A percentile compares a stretch with the other conserved stretches of the same genome.
Evolutionary conservation across 768 basidiomycete genomes (phyloP).

Genomic region (Kwoniella heveanensis): DNA sequence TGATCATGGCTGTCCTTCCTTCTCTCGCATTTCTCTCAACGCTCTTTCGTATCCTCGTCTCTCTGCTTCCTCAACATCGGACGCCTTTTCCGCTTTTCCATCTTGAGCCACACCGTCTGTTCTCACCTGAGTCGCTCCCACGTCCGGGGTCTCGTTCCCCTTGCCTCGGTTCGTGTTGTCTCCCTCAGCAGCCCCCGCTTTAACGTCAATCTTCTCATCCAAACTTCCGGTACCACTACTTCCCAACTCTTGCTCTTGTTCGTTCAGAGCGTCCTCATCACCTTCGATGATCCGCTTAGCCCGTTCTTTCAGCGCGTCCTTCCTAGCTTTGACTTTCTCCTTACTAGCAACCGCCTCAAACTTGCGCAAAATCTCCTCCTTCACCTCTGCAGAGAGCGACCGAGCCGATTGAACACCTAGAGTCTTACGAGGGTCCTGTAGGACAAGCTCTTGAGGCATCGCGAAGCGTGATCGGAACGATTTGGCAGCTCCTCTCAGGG

Average conservation of each 20-base stretch:
- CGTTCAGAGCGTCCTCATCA: constrained; percentile 24
- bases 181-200: not conserved
- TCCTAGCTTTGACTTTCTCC: constrained; percentile 20
- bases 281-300: constrained; percentile 26
- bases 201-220: constrained; percentile 16
- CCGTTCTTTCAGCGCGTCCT: constrained; percentile 17
- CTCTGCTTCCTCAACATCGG: constrained; percentile 32
- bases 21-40: constrained; percentile 24
- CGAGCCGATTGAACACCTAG: constrained; percentile 9
- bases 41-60: constrained; percentile 42
- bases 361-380: constrained; percentile 10
- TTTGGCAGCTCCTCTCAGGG: constrained; percentile 39
- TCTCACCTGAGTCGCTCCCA: not conserved
- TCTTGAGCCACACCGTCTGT: not conserved
- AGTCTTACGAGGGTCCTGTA: constrained; percentile 35
- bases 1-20: constrained; percentile 7
- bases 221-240: not conserved
- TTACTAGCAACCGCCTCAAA: constrained; percentile 16
- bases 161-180: not conserved
- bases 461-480: constrained; percentile 31
- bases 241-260: constrained; percentile 16
- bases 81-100: constrained; percentile 4
- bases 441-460: constrained; percentile 30
- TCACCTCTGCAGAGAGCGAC: constrained; percentile 16
- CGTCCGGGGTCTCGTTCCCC: not conserved